phyloP scores from a whole-genome alignment of 1,284 basidiomycete species.

The Coniferiporia weirii region DNA sequence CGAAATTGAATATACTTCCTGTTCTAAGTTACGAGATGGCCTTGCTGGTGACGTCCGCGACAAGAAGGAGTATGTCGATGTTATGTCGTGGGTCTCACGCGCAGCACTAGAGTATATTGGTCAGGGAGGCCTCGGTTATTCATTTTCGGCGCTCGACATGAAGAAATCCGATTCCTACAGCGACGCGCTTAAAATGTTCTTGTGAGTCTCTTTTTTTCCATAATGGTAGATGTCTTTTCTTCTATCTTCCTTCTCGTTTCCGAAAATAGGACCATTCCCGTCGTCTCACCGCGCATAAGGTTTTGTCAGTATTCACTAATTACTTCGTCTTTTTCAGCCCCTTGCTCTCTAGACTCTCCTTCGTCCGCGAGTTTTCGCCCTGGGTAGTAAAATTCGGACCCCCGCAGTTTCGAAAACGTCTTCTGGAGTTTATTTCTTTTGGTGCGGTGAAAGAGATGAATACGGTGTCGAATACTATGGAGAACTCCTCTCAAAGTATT shows the following conservation, averaged over 20 bases:
- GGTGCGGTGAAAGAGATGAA: constrained; percentile 29
- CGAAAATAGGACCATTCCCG: neutral
- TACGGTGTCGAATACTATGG: constrained; percentile 27
- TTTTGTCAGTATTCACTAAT: neutral
- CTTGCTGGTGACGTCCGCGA: constrained; percentile 11
- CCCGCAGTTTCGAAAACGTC: constrained; percentile 31
- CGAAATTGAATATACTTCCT: neutral
- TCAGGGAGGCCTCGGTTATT: constrained; percentile 34
- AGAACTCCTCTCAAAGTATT: constrained; percentile 14
- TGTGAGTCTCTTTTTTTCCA: constrained; percentile 16
- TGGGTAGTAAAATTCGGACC: constrained; percentile 31
- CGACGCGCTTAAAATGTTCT: constrained; percentile 26
- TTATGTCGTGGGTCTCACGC: constrained; percentile 35
- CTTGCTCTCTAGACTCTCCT: constrained; percentile 1
- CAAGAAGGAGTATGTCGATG: constrained; percentile 31
- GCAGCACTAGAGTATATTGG: constrained; percentile 32
- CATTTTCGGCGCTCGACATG: constrained; percentile 32
- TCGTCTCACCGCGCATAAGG: constrained; percentile 18
- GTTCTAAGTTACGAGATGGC: neutral
- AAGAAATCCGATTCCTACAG: constrained; percentile 27
- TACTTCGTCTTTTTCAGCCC: constrained; percentile 16
- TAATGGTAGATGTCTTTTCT: too few species aligned
- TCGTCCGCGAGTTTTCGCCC: constrained; percentile 26
- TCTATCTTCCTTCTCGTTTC: constrained; percentile 9
- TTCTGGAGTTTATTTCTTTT: constrained; percentile 28